These are phyloP conservation scores for Petrea volubilis DNA, from an alignment of 257 asterid species.

Conservation along the genomic window DNA sequence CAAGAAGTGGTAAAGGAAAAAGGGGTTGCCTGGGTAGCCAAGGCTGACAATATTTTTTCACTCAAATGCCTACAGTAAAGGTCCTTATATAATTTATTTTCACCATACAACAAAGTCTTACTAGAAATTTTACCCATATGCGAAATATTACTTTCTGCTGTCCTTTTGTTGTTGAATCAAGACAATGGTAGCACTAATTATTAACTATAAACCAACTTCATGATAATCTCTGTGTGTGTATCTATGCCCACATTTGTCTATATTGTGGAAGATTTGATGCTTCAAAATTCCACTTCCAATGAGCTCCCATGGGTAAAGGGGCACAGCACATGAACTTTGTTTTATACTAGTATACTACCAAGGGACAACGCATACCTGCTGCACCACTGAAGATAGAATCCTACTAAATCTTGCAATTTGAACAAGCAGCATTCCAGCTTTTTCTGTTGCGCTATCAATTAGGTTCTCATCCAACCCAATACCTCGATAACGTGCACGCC, in stretches of 20 bases:
- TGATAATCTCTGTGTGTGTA: not conserved
- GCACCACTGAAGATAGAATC: slow-evolving; percentile 85
- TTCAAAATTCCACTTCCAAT: not conserved
- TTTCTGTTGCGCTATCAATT: slow-evolving; percentile 81
- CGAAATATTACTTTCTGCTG: not conserved
- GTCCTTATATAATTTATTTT: not conserved
- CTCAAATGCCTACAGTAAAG: slow-evolving; percentile 5
- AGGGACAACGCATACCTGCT: slow-evolving; percentile 59
- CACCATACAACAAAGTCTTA: not conserved
- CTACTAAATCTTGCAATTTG: slow-evolving; percentile 77
- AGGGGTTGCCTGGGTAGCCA: slow-evolving; percentile 17
- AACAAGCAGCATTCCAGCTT: slow-evolving; percentile 83
- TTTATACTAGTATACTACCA: slow-evolving; percentile 11
- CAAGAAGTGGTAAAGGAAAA: slow-evolving; percentile 12
- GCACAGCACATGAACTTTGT: slow-evolving; percentile 4
- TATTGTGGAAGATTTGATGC: slow-evolving; percentile 1
- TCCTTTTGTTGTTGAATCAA: not conserved
- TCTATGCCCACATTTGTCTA: not conserved
- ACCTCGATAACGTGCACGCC: slow-evolving; percentile 87
- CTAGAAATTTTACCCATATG: no score
- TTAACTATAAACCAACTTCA: slow-evolving; percentile 11
- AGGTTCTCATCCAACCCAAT: slow-evolving; percentile 88
- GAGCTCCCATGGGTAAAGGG: not conserved
- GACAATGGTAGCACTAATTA: not conserved
- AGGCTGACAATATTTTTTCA: slow-evolving; percentile 12